Evolutionary conservation across 805 yeast genomes (phyloP).

Genomic region (Metschnikowia lachancei): DNA sequence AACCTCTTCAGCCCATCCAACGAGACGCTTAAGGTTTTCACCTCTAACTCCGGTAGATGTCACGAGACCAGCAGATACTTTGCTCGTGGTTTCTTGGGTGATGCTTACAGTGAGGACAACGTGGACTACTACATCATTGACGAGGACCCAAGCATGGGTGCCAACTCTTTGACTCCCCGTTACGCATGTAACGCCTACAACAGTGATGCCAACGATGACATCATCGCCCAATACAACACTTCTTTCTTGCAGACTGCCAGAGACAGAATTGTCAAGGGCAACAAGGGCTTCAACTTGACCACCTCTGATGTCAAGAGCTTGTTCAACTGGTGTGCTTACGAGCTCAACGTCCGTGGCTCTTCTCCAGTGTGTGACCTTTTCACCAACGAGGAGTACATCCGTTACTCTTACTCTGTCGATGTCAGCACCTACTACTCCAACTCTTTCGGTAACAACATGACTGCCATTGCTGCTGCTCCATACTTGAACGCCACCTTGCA

Average conservation of each 20-base stretch:
- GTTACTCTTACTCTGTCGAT: constrained; percentile 59
- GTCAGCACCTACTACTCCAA: constrained; percentile 56
- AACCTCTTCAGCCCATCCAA: constrained; percentile 37
- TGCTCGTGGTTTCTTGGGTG: constrained; percentile 58
- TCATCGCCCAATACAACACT: constrained; percentile 29
- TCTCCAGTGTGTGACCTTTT: constrained; percentile 68
- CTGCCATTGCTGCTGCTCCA: constrained; percentile 60
- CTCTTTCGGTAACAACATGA: constrained; percentile 61
- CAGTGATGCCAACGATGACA: constrained; percentile 27
- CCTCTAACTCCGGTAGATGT: constrained; percentile 55
- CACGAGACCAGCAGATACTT: constrained; percentile 54
- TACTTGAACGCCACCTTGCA: constrained; percentile 48
- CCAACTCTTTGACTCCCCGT: constrained; percentile 57
- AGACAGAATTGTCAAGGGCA: constrained; percentile 51
- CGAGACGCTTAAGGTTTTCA: constrained; percentile 47
- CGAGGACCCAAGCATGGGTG: constrained; percentile 51
- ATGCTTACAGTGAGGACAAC: constrained; percentile 32
- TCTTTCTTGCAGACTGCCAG: constrained; percentile 53
- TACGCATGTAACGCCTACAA: constrained; percentile 42
- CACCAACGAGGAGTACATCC: constrained; percentile 64
- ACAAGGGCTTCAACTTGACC: constrained; percentile 54
- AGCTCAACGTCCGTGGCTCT: constrained; percentile 63
- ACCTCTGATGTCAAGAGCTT: constrained; percentile 50
- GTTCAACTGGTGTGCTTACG: constrained; percentile 70
- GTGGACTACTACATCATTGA: constrained; percentile 41